These are phyloP conservation scores for Rhizopogon vinicolor DNA, from an alignment of 768 basidiomycete species.

Conservation along the genomic window DNA sequence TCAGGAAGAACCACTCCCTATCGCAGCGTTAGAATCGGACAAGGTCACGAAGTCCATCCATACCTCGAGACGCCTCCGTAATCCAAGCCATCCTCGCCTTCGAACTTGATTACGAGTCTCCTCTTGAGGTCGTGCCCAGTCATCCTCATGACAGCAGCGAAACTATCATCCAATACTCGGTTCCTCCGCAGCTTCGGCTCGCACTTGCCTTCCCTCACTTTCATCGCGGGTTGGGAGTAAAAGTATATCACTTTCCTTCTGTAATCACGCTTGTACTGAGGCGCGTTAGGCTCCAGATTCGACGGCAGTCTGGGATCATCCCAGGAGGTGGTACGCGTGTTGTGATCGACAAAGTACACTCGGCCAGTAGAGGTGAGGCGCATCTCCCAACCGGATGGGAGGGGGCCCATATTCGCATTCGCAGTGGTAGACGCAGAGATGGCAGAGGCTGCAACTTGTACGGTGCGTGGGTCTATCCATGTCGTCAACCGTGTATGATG, in stretches of 20 bases:
- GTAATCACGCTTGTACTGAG: constrained; percentile 96
- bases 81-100: constrained; percentile 77
- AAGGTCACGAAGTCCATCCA: not conserved
- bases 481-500: constrained; percentile 85
- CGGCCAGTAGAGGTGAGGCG: constrained; percentile 77
- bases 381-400: constrained; percentile 96
- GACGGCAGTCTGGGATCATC: constrained; percentile 88
- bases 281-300: constrained; percentile 79
- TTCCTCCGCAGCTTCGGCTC: constrained; percentile 80
- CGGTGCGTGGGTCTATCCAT: constrained; percentile 80
- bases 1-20: constrained; percentile 85
- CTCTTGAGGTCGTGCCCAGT: constrained; percentile 68
- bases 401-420: constrained; percentile 65
- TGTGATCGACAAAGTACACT: constrained; percentile 94
- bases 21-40: constrained; percentile 1
- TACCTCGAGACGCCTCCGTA: constrained; percentile 76
- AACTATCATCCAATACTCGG: constrained; percentile 85
- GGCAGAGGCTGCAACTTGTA: constrained; percentile 43
- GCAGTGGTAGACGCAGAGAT: constrained; percentile 39
- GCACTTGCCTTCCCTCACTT: constrained; percentile 73
- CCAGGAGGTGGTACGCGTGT: constrained; percentile 86
- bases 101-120: constrained; percentile 69
- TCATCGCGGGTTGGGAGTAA: constrained; percentile 84
- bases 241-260: constrained; percentile 90
- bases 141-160: constrained; percentile 77